phyloP scores from a whole-genome alignment of 2,329 filamentous ascomycete genomes.

The Magnaporthales sp. region DNA sequence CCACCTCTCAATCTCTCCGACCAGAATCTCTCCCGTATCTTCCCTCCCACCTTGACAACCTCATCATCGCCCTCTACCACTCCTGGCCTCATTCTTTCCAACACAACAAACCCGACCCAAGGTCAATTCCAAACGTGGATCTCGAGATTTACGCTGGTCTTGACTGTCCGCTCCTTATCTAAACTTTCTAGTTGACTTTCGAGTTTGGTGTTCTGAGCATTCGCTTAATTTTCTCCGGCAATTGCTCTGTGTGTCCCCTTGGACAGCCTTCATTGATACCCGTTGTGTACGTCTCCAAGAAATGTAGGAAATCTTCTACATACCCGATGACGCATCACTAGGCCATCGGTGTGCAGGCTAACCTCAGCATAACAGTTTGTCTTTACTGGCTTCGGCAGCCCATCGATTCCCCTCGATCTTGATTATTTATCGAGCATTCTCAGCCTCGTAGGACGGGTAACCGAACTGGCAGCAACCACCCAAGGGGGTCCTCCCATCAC shows the following conservation, averaged over 20 bases:
- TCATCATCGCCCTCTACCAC: slow-evolving; percentile 10
- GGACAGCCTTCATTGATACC: background rate
- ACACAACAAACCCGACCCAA: slow-evolving; percentile 28
- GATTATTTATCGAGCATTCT: background rate
- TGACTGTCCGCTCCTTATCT: slow-evolving; percentile 49
- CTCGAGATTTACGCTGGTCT: slow-evolving; percentile 47
- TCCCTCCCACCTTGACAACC: slow-evolving; percentile 16
- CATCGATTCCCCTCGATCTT: background rate
- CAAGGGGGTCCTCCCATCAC: background rate
- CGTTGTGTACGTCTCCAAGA: background rate
- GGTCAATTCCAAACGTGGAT: slow-evolving; percentile 48
- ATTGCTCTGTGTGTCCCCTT: slow-evolving; percentile 6
- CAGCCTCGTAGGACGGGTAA: background rate
- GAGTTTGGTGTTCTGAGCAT: slow-evolving; percentile 11
- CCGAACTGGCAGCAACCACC: background rate
- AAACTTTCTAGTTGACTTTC: slow-evolving; percentile 9
- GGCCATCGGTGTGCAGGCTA: background rate
- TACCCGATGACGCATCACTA: background rate
- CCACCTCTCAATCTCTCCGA: slow-evolving; percentile 5
- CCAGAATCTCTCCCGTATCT: slow-evolving; percentile 5
- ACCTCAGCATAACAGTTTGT: background rate
- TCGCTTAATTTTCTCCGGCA: slow-evolving; percentile 12
- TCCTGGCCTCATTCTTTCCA: slow-evolving; percentile 7
- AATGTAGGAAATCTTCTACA: background rate
- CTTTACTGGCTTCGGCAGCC: background rate